These are phyloP conservation scores for Globisporangium nodosum DNA, from an alignment of 352 stramenopile genomes.

Conservation along the genomic window DNA sequence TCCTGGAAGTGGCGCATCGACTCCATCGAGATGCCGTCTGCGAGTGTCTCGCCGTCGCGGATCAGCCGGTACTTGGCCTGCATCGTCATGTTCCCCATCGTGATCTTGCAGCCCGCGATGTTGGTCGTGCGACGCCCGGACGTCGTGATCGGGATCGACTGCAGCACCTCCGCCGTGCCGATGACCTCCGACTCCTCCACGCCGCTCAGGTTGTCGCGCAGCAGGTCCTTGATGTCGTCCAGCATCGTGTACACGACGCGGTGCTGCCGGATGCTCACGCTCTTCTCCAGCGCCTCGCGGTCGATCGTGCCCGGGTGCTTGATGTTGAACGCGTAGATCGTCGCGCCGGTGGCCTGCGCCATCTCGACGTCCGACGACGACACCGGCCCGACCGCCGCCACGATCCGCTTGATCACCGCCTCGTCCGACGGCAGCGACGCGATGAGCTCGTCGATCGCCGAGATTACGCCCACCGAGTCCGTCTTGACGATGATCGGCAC, in stretches of 20 bases:
- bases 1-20: slow-evolving; percentile 91
- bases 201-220: slow-evolving; percentile 60
- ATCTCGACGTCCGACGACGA: slow-evolving; percentile 81
- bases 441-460: slow-evolving; percentile 89
- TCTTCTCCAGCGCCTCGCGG: slow-evolving; percentile 75
- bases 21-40: slow-evolving; percentile 77
- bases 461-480: slow-evolving; percentile 95
- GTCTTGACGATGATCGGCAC: slow-evolving; percentile 98
- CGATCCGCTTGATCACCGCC: slow-evolving; percentile 77
- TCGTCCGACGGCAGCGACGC: slow-evolving; percentile 62
- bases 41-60: slow-evolving; percentile 90
- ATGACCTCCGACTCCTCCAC: slow-evolving; percentile 62
- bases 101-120: slow-evolving; percentile 95
- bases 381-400: slow-evolving; percentile 75
- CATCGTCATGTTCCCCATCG: slow-evolving; percentile 90
- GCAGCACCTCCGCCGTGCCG: slow-evolving; percentile 71
- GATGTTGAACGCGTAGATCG: slow-evolving; percentile 89
- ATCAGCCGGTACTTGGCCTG: slow-evolving; percentile 77
- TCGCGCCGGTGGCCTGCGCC: slow-evolving; percentile 73
- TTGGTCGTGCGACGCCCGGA: slow-evolving; percentile 86
- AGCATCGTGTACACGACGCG: slow-evolving; percentile 87
- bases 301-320: slow-evolving; percentile 67
- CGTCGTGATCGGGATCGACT: slow-evolving; percentile 82
- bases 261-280: slow-evolving; percentile 65
- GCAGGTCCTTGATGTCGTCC: slow-evolving; percentile 82